Evolutionary conservation across 2,329 filamentous ascomycete genomes (phyloP), one percentile per base, ranked within the genome.

Genomic region (Hypoxylon sp.): DNA sequence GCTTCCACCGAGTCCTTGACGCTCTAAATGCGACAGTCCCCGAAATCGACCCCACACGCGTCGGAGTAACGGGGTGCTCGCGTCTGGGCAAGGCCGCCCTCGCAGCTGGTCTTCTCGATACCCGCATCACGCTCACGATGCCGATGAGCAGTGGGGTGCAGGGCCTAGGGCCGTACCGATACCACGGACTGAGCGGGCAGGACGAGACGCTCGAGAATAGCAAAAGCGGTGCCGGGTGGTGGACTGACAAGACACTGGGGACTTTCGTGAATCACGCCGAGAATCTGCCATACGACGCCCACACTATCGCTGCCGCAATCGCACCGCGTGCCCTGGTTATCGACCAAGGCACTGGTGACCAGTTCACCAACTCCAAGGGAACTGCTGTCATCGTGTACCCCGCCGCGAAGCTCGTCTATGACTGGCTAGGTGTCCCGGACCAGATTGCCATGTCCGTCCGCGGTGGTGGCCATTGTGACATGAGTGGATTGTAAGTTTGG

Each of bases 121-220:
- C 73, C 45, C 83, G 84, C 53, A 82, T 86, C 71, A 82, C 84
- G 24, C 77, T 86, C n/a, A 84, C 83, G 42, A 81, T 86, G 73
- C 83, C 84, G 11, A 85, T 86, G 78, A 84, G 84, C 68, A 83
- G 82, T 33, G 84, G 84, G n/a, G 81, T 85, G 18, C 84, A 85
- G 68, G 84, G 84, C n/a, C 72, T 82, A 11, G 84, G 83, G 0
- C 85, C 84, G 62, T 86, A 85, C 79, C 81, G 83, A 30, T 80
- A 82, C 72, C 79, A 80, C 68, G 76, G 73, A 18, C 72, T 84
- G 42, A 81, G 78, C 72, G 83, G 83, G 6, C 78, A 80, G 71
- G 78, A 78, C 70, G 78, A 81, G 76, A 80, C 76, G 71, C 75
- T 84, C 1, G 82, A 84, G 72, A 84, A 85, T 75, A 79, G 78